These are phyloP conservation scores for Paradendryphiella salina DNA, from an alignment of 2,329 filamentous ascomycete species.

Conservation along the genomic window DNA sequence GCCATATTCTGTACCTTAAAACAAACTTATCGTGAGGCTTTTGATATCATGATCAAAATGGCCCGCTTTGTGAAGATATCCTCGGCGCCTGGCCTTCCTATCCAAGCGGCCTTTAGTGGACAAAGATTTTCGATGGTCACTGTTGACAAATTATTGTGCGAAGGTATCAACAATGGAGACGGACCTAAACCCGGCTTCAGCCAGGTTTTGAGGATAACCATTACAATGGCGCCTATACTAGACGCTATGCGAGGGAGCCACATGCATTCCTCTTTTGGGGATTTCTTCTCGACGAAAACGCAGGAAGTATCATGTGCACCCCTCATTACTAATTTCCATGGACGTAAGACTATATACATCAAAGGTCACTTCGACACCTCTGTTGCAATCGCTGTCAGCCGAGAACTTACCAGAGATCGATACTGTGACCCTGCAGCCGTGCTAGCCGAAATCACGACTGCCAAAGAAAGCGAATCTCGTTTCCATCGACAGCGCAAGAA, in stretches of 20 bases:
- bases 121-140: conserved; percentile 13
- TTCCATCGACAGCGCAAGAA: conserved; percentile 5
- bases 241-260: background rate
- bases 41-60: conserved; percentile 19
- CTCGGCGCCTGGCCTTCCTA: conserved; percentile 5
- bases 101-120: conserved; percentile 4
- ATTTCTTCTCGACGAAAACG: conserved; percentile 23
- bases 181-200: conserved; percentile 7
- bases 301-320: conserved; percentile 23
- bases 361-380: conserved; percentile 9
- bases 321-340: conserved; percentile 16
- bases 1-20: conserved; percentile 3
- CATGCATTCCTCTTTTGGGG: background rate
- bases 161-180: conserved; percentile 13
- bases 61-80: conserved; percentile 22
- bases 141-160: conserved; percentile 9
- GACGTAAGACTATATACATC: conserved; percentile 15
- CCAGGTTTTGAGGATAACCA: conserved; percentile 1
- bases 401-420: conserved; percentile 13
- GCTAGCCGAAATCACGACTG: conserved; percentile 7
- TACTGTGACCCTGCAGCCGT: conserved; percentile 14
- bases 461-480: conserved; percentile 17
- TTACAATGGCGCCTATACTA: conserved; percentile 13
- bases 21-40: conserved; percentile 4
- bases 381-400: conserved; percentile 12